Percentiles rank a stretch among this genome's conserved stretches.
These are phyloP conservation scores for Mycena venus DNA, from an alignment of 768 basidiomycete species.

Conservation along the genomic window DNA sequence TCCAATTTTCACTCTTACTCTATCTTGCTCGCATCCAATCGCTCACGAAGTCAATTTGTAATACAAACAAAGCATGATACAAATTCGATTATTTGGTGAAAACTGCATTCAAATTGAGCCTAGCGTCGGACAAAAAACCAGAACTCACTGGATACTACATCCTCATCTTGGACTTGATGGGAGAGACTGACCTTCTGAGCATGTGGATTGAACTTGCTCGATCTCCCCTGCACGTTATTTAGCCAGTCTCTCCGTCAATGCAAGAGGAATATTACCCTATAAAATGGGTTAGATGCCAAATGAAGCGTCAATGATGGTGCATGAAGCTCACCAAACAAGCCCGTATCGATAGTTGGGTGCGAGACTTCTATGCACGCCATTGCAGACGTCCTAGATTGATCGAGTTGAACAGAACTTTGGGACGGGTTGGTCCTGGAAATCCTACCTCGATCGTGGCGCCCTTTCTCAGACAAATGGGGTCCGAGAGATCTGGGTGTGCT, in stretches of 20 bases:
- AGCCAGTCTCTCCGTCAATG: background rate
- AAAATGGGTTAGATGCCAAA: background rate
- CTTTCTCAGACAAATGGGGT: constrained; percentile 91
- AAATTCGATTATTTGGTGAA: constrained; percentile 45
- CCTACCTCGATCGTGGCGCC: constrained; percentile 93
- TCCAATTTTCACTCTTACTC: no score
- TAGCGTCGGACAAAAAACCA: background rate
- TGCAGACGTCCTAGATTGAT: constrained; percentile 79
- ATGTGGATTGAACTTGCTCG: constrained; percentile 93
- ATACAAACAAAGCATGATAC: constrained; percentile 1
- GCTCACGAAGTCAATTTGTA: background rate
- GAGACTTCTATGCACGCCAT: constrained; percentile 92
- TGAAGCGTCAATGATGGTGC: background rate
- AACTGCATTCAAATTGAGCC: constrained; percentile 32
- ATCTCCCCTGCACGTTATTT: constrained; percentile 75
- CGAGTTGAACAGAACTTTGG: background rate
- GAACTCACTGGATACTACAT: constrained; percentile 91
- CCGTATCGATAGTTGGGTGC: constrained; percentile 94
- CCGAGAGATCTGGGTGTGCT: constrained; percentile 90
- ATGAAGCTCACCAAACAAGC: constrained; percentile 82
- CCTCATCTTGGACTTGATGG: constrained; percentile 89
- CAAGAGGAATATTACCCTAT: constrained; percentile 12
- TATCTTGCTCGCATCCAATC: no score
- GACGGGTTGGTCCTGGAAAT: background rate
- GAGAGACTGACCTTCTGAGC: constrained; percentile 92